Base-by-base conservation (phyloP, 2,329 filamentous ascomycete genomes). In the Emydomyces testavorans region DNA sequence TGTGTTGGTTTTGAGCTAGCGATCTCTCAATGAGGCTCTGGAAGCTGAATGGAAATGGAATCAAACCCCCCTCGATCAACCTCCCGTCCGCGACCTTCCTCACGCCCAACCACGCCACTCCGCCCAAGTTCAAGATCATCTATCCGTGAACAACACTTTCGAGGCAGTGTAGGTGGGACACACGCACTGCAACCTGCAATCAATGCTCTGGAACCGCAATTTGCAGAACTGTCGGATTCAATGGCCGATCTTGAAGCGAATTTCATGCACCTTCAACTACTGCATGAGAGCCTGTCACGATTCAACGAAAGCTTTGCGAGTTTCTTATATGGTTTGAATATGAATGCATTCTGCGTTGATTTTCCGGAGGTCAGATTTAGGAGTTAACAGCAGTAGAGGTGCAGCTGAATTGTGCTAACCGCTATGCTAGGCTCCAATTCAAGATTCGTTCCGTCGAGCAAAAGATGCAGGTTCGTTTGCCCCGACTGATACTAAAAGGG, bases 321-420 rank as follows among this genome's bases (percentile, higher is more conserved):
- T 57, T 96, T 98, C 60, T 69, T 98, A 38, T 98, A 96, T 59
- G 92, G 92, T 1, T 66, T 98, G 63, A 96, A 96, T 62, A 95
- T 98, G 89, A 96, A 95, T 65, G 92, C 92, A 1, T 98, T 96
- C 64, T 96, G 90, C 64, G 89, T 96, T 26, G 92, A 98, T 65
- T 98, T 95, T 55, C 85, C 88, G 0, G 92, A 98, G 78, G 88
- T 88, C 68, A 45, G 53, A 34, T 29, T 37, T 23, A 3, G 21
- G 4, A 23, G n/a, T 20, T 41, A 10, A 21, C n/a, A 21, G 21
- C 21, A 3, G 18, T 24, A 11, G 4, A 36, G 20, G 31, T n/a
- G 21, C 8, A 15, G 13, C n/a, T 18, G 7, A 21, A 21, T 24
- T 3, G 20, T 24, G 29, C 23, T 42, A n/a, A 49, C 38, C 18